Evolutionary conservation across 768 basidiomycete species (phyloP).

Genomic region (Leccinum ochraceum): DNA sequence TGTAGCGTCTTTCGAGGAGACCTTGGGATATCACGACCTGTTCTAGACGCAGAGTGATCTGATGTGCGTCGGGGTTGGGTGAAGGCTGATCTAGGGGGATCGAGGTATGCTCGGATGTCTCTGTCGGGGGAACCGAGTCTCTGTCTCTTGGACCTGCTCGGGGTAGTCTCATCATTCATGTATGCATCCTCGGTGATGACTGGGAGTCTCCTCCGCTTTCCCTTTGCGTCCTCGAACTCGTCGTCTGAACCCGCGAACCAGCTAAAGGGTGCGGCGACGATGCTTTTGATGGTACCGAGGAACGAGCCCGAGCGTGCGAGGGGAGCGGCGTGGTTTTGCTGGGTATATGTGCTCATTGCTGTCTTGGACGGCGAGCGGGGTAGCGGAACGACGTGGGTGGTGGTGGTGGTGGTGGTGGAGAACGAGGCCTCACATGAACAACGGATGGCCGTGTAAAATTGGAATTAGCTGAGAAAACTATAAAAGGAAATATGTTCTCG

Average conservation of each 20-base stretch:
- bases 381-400: slow-evolving; percentile 16
- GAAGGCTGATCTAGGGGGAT: slow-evolving; percentile 53
- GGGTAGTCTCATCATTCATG: slow-evolving; percentile 36
- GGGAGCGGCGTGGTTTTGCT: slow-evolving; percentile 32
- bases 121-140: slow-evolving; percentile 51
- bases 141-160: slow-evolving; percentile 49
- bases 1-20: slow-evolving; percentile 34
- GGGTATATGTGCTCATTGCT: slow-evolving; percentile 34
- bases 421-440: slow-evolving; percentile 20
- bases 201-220: slow-evolving; percentile 55
- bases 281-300: slow-evolving; percentile 61
- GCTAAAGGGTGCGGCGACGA: slow-evolving; percentile 61
- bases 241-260: slow-evolving; percentile 55
- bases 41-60: slow-evolving; percentile 21
- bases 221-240: slow-evolving; percentile 49
- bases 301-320: slow-evolving; percentile 59
- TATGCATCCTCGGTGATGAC: slow-evolving; percentile 24
- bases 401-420: slow-evolving; percentile 26
- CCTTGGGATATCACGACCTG: slow-evolving; percentile 24
- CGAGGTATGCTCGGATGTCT: slow-evolving; percentile 47
- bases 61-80: slow-evolving; percentile 24
- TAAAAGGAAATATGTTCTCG: slow-evolving; percentile 19
- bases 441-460: slow-evolving; percentile 15
- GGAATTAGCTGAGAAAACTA: slow-evolving; percentile 1
- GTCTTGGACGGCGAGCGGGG: slow-evolving; percentile 19